phyloP scores from a whole-genome alignment of 2,329 filamentous ascomycete genomes.

The Sphaerulina vaccinii region DNA sequence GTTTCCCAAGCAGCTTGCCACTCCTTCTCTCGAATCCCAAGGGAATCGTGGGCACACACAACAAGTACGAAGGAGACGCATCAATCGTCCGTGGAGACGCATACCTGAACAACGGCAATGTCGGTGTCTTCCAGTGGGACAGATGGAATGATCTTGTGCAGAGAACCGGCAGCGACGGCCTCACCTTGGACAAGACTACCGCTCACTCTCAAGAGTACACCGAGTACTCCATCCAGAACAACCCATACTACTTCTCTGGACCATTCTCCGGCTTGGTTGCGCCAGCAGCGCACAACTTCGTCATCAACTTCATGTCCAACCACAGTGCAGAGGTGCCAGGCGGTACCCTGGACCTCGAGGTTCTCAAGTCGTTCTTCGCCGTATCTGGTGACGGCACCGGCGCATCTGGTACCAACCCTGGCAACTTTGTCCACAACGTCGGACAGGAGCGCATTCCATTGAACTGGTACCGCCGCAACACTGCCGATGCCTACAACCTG shows the following conservation, averaged over 20 bases:
- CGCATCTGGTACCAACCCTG: slow-evolving; percentile 25
- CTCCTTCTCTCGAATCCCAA: slow-evolving; percentile 24
- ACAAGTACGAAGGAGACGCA: slow-evolving; percentile 39
- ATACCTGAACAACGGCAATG: slow-evolving; percentile 30
- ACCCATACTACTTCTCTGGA: slow-evolving; percentile 36
- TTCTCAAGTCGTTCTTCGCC: slow-evolving; percentile 30
- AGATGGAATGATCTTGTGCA: slow-evolving; percentile 25
- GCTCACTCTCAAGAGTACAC: slow-evolving; percentile 15
- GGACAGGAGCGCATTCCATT: slow-evolving; percentile 33
- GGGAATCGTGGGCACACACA: slow-evolving; percentile 35
- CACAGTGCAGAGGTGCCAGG: slow-evolving; percentile 27
- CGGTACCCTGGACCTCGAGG: slow-evolving; percentile 26
- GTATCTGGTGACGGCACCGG: slow-evolving; percentile 24
- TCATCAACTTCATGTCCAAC: slow-evolving; percentile 34
- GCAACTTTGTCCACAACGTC: slow-evolving; percentile 23
- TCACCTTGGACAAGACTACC: slow-evolving; percentile 26
- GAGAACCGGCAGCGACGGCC: slow-evolving; percentile 15
- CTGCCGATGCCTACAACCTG: slow-evolving; percentile 11
- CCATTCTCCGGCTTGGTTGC: slow-evolving; percentile 30
- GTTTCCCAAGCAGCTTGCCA: slow-evolving; percentile 14
- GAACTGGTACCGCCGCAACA: slow-evolving; percentile 31
- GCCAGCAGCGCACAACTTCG: slow-evolving; percentile 25
- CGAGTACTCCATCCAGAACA: slow-evolving; percentile 31
- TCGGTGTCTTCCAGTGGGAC: slow-evolving; percentile 23
- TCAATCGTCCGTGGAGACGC: slow-evolving; percentile 31